phyloP scores from a whole-genome alignment of 2,329 filamentous ascomycete genomes.

The Nigrospora oryzae region DNA sequence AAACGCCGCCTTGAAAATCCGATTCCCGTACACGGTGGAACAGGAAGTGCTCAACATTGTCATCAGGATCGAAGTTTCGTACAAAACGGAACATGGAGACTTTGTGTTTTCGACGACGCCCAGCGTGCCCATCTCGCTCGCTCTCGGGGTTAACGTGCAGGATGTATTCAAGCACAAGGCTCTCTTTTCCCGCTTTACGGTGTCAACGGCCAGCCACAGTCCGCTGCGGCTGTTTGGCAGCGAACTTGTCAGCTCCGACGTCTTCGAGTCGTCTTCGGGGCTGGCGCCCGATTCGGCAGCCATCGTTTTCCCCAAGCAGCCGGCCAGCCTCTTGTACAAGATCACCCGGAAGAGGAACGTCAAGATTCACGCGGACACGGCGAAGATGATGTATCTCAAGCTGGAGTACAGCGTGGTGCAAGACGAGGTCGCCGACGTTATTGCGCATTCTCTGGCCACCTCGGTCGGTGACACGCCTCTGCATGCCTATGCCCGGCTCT shows the following conservation, averaged over 20 bases:
- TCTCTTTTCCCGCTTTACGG: constrained; percentile 83
- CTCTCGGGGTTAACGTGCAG: constrained; percentile 91
- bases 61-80: constrained; percentile 68
- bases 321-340: constrained; percentile 73
- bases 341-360: constrained; percentile 48
- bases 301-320: constrained; percentile 71
- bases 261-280: constrained; percentile 58
- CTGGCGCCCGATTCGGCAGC: constrained; percentile 42
- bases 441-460: constrained; percentile 33
- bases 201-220: constrained; percentile 69
- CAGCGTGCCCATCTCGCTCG: constrained; percentile 64
- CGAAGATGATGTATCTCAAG: constrained; percentile 54
- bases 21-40: constrained; percentile 77
- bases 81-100: constrained; percentile 57
- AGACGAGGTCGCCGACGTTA: constrained; percentile 55
- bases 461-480: constrained; percentile 31
- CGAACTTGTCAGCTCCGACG: constrained; percentile 59
- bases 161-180: constrained; percentile 82
- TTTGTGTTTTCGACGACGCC: constrained; percentile 57
- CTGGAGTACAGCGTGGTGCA: constrained; percentile 71
- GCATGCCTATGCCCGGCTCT: constrained; percentile 35
- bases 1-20: constrained; percentile 44
- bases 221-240: constrained; percentile 69
- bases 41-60: constrained; percentile 63
- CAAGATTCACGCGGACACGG: constrained; percentile 21